Percentiles rank a stretch among this genome's conserved stretches.
Conservation (phyloP, 352 stramenopile species). For the Pythium aphanidermatum region DNA sequence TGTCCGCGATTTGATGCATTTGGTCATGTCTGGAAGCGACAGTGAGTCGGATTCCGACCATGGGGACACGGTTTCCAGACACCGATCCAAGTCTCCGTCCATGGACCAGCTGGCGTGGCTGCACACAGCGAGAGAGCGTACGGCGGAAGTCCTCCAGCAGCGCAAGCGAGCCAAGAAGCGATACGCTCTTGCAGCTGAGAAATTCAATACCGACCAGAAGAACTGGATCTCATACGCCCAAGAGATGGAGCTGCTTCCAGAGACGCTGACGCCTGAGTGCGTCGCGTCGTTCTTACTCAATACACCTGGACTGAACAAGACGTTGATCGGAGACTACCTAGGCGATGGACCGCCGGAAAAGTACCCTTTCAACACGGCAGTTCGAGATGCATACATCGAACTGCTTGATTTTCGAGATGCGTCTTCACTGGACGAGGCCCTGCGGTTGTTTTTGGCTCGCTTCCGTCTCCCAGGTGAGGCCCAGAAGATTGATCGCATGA, state of each 20-base stretch:
- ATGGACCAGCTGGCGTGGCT: slow-evolving; percentile 71
- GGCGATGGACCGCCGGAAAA: slow-evolving; percentile 93
- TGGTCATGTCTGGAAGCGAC: slow-evolving; percentile 75
- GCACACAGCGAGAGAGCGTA: slow-evolving; percentile 78
- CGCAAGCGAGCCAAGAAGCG: slow-evolving; percentile 90
- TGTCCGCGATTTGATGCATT: slow-evolving; percentile 76
- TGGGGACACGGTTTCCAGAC: slow-evolving; percentile 27
- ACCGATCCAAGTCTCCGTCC: background rate
- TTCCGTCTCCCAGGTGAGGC: slow-evolving; percentile 97
- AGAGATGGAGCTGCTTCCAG: slow-evolving; percentile 78
- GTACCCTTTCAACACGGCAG: slow-evolving; percentile 93
- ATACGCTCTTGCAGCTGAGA: slow-evolving; percentile 83
- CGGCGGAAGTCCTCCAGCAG: slow-evolving; percentile 86
- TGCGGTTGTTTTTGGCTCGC: slow-evolving; percentile 91
- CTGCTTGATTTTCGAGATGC: slow-evolving; percentile 94
- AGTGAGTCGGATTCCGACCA: slow-evolving; percentile 68
- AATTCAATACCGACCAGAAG: slow-evolving; percentile 95
- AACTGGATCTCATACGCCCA: slow-evolving; percentile 89
- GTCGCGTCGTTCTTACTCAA: slow-evolving; percentile 93
- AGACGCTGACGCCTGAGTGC: slow-evolving; percentile 74
- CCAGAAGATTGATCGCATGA: slow-evolving; percentile 98
- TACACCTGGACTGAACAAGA: slow-evolving; percentile 91
- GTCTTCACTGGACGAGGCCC: slow-evolving; percentile 82
- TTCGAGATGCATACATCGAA: slow-evolving; percentile 80
- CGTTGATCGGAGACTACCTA: slow-evolving; percentile 95